phyloP scores from a whole-genome alignment of 495 filamentous ascomycete species.

The Aspergillus asperescens region DNA sequence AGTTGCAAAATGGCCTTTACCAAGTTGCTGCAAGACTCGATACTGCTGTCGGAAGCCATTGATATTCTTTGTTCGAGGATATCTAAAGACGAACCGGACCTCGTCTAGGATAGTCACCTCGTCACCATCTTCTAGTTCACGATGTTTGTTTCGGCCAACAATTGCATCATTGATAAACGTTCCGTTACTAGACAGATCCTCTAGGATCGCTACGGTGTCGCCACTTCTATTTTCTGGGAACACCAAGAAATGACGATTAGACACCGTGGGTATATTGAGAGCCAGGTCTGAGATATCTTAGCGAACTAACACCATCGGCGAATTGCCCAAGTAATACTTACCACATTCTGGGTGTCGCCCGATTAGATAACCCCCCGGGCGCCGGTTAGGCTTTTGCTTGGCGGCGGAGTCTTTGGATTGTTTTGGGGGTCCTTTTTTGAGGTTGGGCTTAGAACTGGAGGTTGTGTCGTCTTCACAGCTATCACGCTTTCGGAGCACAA shows the following conservation, averaged over 20 bases:
- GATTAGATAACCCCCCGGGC: conserved; percentile 83
- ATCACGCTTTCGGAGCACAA: conserved; percentile 66
- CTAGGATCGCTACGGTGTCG: conserved; percentile 73
- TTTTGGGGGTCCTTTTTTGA: conserved; percentile 25
- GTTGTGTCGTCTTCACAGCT: conserved; percentile 57
- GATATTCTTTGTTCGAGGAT: conserved; percentile 68
- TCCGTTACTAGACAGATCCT: conserved; percentile 93
- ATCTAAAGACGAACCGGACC: conserved; percentile 83
- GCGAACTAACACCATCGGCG: not conserved
- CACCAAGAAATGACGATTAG: conserved; percentile 88
- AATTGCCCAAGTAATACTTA: conserved; percentile 44
- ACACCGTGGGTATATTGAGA: conserved; percentile 77
- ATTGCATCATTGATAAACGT: conserved; percentile 92
- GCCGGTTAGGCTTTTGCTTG: conserved; percentile 35
- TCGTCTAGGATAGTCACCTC: conserved; percentile 81
- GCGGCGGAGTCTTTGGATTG: conserved; percentile 8
- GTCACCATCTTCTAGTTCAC: conserved; percentile 81
- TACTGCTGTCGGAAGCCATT: conserved; percentile 85
- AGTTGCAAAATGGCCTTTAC: conserved; percentile 94
- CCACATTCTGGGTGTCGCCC: conserved; percentile 93
- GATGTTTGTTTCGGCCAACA: conserved; percentile 84
- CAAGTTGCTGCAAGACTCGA: conserved; percentile 75
- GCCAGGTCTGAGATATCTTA: conserved; percentile 60
- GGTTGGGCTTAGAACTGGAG: conserved; percentile 42
- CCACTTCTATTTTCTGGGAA: conserved; percentile 82